Evolutionary conservation across 2,329 filamentous ascomycete species (phyloP), one percentile per base, ranked within the genome.

Genomic region (Diaporthe vexans): DNA sequence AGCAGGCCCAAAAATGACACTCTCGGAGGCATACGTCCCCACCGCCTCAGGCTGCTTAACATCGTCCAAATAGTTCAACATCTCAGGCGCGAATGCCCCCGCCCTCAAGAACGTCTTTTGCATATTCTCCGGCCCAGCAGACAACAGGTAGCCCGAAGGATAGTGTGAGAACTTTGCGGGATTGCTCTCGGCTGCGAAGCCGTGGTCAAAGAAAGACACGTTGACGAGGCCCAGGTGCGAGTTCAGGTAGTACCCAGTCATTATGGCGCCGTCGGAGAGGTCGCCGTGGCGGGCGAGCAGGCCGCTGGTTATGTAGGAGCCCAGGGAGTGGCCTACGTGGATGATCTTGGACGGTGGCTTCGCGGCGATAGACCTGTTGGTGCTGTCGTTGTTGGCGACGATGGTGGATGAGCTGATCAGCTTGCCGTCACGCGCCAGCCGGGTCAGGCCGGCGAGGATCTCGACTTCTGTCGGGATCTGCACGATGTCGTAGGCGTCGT

Each of bases 401-500:
- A 61, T 51, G 77, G 71, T 26, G 76, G 80, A 77, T 26, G 78
- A 76, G 48, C 68, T 76, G 61, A 79, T 74, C 5, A 85, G 76
- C 29, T 76, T 77, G 52, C 83, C 84, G 58, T 80, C 80, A 77
- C 82, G 83, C 11, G 80, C 81, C 77, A 82, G 77, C 26, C 78
- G 52, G 24, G 84, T 86, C 56, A 86, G 75, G 56, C 82, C 76
- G 3, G 77, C 77, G 13, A 86, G 80, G 8, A 85, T 80, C 43
- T 84, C 83, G n/a, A 84, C 74, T 76, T 86, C 81, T 7, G 84
- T 74, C n/a, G 81, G 79, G 4, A 79, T 77, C 77, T 86, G 85
- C 21, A 85, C 82, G 17, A 83, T 80, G 29, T 79, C 79, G 75
- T 84, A 84, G 7, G 84, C 81, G 70, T 86, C 80, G 26, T 61